phyloP scores from a whole-genome alignment of 2,329 filamentous ascomycete species.

The Neoascochyta sp. region DNA sequence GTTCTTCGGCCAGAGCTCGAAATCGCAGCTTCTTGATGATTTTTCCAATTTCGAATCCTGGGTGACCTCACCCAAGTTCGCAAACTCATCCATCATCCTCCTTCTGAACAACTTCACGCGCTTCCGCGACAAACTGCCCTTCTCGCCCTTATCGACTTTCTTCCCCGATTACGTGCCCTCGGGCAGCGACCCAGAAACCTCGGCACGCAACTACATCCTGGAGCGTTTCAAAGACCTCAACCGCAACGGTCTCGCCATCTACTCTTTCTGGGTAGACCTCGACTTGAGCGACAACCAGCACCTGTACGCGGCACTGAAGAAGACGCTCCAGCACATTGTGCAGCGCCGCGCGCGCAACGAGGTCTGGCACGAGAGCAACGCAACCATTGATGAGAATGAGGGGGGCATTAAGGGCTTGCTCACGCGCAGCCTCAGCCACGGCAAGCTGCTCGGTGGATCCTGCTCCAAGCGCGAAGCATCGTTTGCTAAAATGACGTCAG shows the following conservation, averaged over 20 bases:
- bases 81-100: constrained; percentile 27
- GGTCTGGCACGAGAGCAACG: constrained; percentile 20
- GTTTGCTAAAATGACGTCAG: too few species aligned
- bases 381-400: constrained; percentile 4
- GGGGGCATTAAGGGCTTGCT: too few species aligned
- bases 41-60: constrained; percentile 30
- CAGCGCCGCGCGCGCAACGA: constrained; percentile 27
- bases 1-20: constrained; percentile 21
- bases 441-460: too few species aligned
- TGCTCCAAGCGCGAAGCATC: too few species aligned
- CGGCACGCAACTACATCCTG: constrained; percentile 32
- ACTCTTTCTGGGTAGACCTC: constrained; percentile 38
- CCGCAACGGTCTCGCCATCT: constrained; percentile 27
- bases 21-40: constrained; percentile 30
- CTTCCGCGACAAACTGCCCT: constrained; percentile 30
- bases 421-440: too few species aligned
- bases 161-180: constrained; percentile 28
- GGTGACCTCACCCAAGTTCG: constrained; percentile 29
- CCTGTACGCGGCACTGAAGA: constrained; percentile 35
- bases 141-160: constrained; percentile 26
- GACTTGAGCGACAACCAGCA: constrained; percentile 36
- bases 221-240: constrained; percentile 33
- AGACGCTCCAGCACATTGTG: constrained; percentile 32
- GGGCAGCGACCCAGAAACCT: constrained; percentile 20
- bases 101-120: constrained; percentile 37